Evolutionary conservation across 192 early-diverging fungal species (phyloP).

Genomic region (Kappamyces sp.): DNA sequence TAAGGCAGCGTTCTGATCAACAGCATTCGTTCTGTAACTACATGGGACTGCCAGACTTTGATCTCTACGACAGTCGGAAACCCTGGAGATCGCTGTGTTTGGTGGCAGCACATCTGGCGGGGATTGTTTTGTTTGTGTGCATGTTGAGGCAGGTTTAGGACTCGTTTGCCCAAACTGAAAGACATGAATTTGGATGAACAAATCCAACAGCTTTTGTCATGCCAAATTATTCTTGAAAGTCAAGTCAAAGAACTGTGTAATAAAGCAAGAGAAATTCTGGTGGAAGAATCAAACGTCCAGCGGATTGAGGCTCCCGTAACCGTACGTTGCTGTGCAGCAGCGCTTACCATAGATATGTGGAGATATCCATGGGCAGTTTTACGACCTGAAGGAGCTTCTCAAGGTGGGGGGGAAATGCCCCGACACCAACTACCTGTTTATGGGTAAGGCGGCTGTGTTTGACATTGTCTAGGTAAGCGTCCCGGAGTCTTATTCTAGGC

Average conservation of each 20-base stretch:
- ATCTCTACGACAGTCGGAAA: background rate
- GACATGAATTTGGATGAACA: conserved; percentile 8
- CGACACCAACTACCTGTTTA: conserved; percentile 97
- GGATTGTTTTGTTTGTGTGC: background rate
- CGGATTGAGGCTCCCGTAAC: conserved; percentile 94
- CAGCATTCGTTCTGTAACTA: conserved; percentile 66
- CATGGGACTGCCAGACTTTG: conserved; percentile 69
- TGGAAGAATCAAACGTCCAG: conserved; percentile 96
- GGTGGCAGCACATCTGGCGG: background rate
- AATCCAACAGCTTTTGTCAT: conserved; percentile 81
- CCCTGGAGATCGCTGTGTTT: background rate
- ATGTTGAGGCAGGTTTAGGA: background rate
- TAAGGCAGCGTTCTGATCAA: too few species aligned
- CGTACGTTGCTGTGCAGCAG: conserved; percentile 33
- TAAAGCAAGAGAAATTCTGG: conserved; percentile 91
- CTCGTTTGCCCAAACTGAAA: too few species aligned
- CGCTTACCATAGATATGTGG: conserved; percentile 69
- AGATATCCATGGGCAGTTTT: conserved; percentile 99
- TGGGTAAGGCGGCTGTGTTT: conserved; percentile 50
- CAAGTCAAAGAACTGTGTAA: conserved; percentile 92
- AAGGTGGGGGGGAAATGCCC: conserved; percentile 94
- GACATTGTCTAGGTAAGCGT: conserved; percentile 3
- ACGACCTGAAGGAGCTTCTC: conserved; percentile 95
- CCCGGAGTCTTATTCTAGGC: conserved; percentile 29
- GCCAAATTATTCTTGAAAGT: conserved; percentile 86